A percentile compares a stretch with the other conserved stretches of the same genome.
These are phyloP conservation scores for Chaetomium cochliodes DNA, from an alignment of 495 filamentous ascomycete species.

Conservation along the genomic window DNA sequence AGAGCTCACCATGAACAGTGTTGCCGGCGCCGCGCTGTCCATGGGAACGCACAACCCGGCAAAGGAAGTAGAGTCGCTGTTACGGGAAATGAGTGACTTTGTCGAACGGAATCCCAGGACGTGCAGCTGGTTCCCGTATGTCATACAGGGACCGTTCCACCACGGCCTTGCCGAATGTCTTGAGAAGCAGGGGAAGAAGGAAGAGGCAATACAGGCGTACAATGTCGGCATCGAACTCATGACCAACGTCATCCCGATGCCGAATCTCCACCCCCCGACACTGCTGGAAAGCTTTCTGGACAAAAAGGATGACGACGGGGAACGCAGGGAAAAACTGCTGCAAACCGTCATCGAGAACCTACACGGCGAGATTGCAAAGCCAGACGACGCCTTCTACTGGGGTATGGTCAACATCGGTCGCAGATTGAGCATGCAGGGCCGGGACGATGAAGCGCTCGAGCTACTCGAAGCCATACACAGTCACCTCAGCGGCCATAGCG, in stretches of 20 bases:
- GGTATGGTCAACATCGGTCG: constrained; percentile 4
- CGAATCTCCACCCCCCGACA: neutral
- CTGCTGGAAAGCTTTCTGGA: neutral
- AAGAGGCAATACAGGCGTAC: neutral
- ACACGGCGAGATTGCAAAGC: neutral
- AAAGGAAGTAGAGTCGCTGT: neutral
- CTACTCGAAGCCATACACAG: neutral
- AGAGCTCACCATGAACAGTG: neutral
- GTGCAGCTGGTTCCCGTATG: neutral
- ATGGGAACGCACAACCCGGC: neutral
- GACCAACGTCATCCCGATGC: neutral
- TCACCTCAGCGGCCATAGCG: neutral
- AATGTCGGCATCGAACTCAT: neutral
- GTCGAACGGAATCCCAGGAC: neutral
- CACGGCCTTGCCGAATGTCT: neutral
- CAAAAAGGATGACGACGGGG: neutral
- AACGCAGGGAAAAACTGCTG: neutral
- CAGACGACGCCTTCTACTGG: neutral
- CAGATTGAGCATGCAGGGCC: neutral
- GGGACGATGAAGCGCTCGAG: neutral
- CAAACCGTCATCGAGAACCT: neutral
- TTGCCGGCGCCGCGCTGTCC: neutral
- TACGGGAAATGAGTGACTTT: neutral
- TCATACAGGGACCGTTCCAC: neutral
- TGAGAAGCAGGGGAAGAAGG: neutral